Conservation (phyloP, 2,329 filamentous ascomycete genomes). For the Bertia moriformis region DNA sequence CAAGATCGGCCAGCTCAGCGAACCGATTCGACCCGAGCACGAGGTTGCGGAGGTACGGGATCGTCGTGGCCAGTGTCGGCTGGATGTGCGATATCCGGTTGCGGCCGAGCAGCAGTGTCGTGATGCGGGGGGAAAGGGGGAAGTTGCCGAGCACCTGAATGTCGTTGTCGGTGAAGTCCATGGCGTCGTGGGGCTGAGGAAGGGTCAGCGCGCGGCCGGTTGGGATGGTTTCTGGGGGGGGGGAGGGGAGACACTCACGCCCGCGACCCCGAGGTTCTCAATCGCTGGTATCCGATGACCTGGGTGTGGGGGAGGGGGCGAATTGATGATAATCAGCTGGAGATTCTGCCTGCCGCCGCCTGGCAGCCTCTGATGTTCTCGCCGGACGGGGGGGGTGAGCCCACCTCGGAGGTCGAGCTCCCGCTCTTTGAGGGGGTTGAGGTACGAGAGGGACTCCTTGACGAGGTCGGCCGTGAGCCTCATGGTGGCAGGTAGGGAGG, state of each 20-base stretch:
- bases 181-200: constrained; percentile 73
- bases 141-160: constrained; percentile 83
- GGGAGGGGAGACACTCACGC: constrained; percentile 50
- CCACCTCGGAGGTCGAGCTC: constrained; percentile 99
- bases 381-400: constrained; percentile 81
- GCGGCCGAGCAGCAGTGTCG: constrained; percentile 72
- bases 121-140: constrained; percentile 75
- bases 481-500: constrained; percentile 54
- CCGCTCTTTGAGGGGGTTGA: constrained; percentile 96
- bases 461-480: constrained; percentile 92
- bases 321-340: too few relatives aligned
- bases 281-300: constrained; percentile 95
- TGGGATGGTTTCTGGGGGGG: constrained; percentile 2
- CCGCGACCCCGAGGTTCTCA: constrained; percentile 91
- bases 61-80: constrained; percentile 53
- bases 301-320: constrained; percentile 42
- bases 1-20: constrained; percentile 71
- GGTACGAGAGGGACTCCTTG: constrained; percentile 85
- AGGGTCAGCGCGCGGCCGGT: background rate
- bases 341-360: too few relatives aligned
- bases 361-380: constrained; percentile 72
- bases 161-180: constrained; percentile 98
- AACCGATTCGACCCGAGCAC: constrained; percentile 75
- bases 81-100: constrained; percentile 81
- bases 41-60: constrained; percentile 71